Conservation (phyloP, 23 red algal genomes). For the Gracilaria caudata region DNA sequence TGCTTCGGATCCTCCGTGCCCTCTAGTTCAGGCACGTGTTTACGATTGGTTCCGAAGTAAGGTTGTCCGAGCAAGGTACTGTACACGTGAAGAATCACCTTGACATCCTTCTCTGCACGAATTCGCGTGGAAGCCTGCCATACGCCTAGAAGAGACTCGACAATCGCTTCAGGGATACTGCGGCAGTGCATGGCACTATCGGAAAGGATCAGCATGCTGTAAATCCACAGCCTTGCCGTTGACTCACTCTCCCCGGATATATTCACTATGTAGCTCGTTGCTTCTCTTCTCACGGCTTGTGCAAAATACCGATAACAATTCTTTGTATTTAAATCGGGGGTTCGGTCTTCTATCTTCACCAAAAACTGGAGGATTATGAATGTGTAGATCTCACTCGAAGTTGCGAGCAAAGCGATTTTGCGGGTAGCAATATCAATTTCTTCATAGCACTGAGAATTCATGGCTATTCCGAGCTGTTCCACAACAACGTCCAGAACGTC, state of each 20-base stretch:
- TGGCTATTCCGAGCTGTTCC: background rate
- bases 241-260: background rate
- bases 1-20: background rate
- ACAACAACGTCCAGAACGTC: background rate
- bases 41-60: background rate
- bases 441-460: background rate
- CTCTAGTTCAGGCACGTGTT: background rate
- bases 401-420: background rate
- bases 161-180: background rate
- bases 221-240: background rate
- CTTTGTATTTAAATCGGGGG: background rate
- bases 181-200: background rate
- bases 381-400: background rate
- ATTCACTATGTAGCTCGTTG: background rate
- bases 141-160: background rate
- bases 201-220: slow-evolving; percentile 6
- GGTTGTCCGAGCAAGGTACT: slow-evolving; percentile 16
- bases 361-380: background rate
- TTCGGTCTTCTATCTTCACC: background rate
- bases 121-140: background rate
- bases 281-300: slow-evolving; percentile 2
- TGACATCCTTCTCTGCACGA: slow-evolving; percentile 16
- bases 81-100: slow-evolving; percentile 6
- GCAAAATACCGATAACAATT: background rate
- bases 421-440: background rate